These are phyloP conservation scores for Ophiostoma pallidulum DNA, from an alignment of 2,329 filamentous ascomycete species.

Conservation along the genomic window DNA sequence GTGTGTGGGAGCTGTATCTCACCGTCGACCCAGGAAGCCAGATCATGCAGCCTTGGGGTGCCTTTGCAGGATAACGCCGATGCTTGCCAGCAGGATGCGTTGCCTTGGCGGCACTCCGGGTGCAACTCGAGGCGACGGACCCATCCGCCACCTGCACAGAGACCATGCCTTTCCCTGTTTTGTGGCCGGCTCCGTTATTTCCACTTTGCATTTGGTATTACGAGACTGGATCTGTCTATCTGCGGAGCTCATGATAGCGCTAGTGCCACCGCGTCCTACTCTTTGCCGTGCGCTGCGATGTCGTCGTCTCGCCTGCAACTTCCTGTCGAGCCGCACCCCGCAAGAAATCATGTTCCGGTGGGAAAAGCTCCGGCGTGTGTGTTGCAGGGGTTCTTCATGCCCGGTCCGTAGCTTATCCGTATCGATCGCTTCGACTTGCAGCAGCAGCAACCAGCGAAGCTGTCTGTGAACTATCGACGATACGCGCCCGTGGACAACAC, in stretches of 20 bases:
- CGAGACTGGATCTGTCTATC: too few relatives aligned
- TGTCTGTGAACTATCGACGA: neutral
- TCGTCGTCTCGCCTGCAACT: conserved; percentile 2
- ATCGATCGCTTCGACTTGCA: neutral
- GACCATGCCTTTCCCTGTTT: neutral
- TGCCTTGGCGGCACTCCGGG: neutral
- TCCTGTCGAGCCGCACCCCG: neutral
- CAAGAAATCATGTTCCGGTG: neutral
- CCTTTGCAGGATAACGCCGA: too few relatives aligned
- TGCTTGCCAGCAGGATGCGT: too few relatives aligned
- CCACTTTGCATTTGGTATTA: neutral
- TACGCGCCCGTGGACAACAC: too few relatives aligned
- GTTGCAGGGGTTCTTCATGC: too few relatives aligned
- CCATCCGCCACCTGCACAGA: neutral
- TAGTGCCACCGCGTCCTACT: neutral
- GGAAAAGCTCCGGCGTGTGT: too few relatives aligned
- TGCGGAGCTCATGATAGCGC: neutral
- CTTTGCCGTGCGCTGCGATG: too few relatives aligned
- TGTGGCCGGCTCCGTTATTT: neutral
- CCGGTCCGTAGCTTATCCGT: neutral
- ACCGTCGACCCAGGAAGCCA: too few relatives aligned
- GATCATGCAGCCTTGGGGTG: too few relatives aligned
- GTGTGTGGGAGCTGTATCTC: too few relatives aligned
- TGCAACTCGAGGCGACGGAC: conserved; percentile 3
- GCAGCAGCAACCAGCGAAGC: neutral